These are phyloP conservation scores for Pseudogymnoascus sp. DNA, from an alignment of 2,329 filamentous ascomycete species.

Conservation along the genomic window DNA sequence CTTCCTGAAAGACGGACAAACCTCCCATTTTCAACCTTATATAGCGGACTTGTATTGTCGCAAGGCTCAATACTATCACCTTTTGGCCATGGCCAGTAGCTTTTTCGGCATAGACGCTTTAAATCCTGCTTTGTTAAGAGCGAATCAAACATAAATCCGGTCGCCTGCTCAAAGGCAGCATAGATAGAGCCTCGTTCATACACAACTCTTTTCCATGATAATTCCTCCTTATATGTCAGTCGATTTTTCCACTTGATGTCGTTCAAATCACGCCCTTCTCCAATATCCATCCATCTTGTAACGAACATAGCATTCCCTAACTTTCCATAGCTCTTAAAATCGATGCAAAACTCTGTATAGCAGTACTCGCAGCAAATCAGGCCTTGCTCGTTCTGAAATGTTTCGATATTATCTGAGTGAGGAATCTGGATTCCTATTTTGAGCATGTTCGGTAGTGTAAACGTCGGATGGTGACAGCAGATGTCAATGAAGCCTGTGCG, in stretches of 20 bases:
- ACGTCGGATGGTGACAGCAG: too few species aligned
- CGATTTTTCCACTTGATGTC: constrained; percentile 14
- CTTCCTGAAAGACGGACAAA: too few species aligned
- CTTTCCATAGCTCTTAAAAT: constrained; percentile 15
- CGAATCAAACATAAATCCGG: constrained; percentile 15
- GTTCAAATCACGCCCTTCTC: constrained; percentile 10
- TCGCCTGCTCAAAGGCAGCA: constrained; percentile 15
- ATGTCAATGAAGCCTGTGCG: too few species aligned
- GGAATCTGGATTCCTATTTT: constrained; percentile 10
- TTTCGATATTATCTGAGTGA: constrained; percentile 10
- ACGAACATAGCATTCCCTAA: constrained; percentile 15
- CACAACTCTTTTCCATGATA: constrained; percentile 1
- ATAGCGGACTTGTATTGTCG: too few species aligned
- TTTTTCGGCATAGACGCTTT: too few species aligned
- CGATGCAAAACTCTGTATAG: constrained; percentile 15
- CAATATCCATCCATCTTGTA: constrained; percentile 16
- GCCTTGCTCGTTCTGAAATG: constrained; percentile 14
- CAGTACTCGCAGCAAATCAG: constrained; percentile 13
- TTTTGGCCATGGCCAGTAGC: too few species aligned
- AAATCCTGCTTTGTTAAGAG: constrained; percentile 12
- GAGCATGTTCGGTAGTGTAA: too few species aligned
- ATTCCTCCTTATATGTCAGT: too few species aligned
- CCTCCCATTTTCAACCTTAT: too few species aligned
- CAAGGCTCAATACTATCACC: too few species aligned
- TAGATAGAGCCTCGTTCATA: constrained; percentile 15